Evolutionary conservation across 106 monocot genomes (phyloP), one percentile per base, ranked within the genome.

Genomic region (Allium cepa): DNA sequence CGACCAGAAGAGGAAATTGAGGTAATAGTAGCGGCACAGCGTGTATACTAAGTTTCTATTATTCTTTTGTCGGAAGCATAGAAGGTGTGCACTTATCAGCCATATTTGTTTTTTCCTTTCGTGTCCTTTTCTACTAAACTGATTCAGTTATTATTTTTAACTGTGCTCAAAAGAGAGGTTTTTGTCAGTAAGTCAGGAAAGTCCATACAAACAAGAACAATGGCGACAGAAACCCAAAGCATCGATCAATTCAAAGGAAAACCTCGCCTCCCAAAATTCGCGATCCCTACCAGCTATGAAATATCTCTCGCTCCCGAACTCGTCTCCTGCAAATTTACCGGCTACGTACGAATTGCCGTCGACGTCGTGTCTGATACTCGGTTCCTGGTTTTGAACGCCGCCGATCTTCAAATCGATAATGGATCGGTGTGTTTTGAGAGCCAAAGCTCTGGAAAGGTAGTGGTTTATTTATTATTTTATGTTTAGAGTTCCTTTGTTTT

Each of bases 361-460:
- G 80, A 83, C 69, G 80, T 96, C 69, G 66, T 77, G 69, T 63
- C 52, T 13, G 65, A 63, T 47, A 96, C 96, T 48, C 56, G 80
- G 9, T 96, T 88, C 72, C 71, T 96, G 68, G 92, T 96, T 26
- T 88, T 96, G 76, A 96, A 96, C 46, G 83, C 92, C 67, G 84
- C 91, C 51, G 88, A 92, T 11, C 88, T 96, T 69, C 9, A 61
- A 46, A 55, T 96, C 65, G 73, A 65, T 14, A 60, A 74, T 11
- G 74, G 46, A 3, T 84, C 96, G 48, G 70, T 92, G 17, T 72
- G 47, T 11, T 92, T 88, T 75, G 67, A 53, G 56, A 49, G 8
- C 66, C 71, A 56, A 5, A 15, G 8, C 26, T 71, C 83, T 9
- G 16, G 49, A 4, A 52, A 79, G 75, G 81, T 36, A 36, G 36